phyloP scores from a whole-genome alignment of 2,329 filamentous ascomycete genomes.

The Colletotrichum tropicale region DNA sequence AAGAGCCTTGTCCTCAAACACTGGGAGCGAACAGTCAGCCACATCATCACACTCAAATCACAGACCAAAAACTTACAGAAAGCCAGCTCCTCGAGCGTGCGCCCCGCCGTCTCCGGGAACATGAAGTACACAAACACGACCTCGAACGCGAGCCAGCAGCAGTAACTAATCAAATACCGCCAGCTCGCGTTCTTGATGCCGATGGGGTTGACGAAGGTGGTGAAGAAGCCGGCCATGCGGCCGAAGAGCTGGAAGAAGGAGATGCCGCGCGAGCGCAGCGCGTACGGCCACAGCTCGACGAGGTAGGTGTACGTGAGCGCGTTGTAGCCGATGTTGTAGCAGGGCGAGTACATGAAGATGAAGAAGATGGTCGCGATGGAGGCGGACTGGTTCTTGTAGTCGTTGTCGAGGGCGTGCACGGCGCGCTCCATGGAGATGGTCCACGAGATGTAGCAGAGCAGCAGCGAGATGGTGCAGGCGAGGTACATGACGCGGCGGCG shows the following conservation, averaged over 20 bases:
- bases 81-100: slow-evolving; percentile 69
- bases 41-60: not conserved
- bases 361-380: slow-evolving; percentile 54
- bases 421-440: slow-evolving; percentile 50
- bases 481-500: slow-evolving; percentile 51
- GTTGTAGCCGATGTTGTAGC: slow-evolving; percentile 66
- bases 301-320: slow-evolving; percentile 66
- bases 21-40: slow-evolving; percentile 5
- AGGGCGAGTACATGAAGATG: slow-evolving; percentile 59
- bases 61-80: slow-evolving; percentile 10
- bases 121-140: slow-evolving; percentile 71
- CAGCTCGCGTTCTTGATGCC: slow-evolving; percentile 15
- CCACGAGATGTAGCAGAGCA: slow-evolving; percentile 56
- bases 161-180: slow-evolving; percentile 23
- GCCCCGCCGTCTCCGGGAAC: slow-evolving; percentile 79
- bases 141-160: slow-evolving; percentile 30
- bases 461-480: slow-evolving; percentile 43
- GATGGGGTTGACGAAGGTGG: slow-evolving; percentile 24
- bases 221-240: slow-evolving; percentile 20
- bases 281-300: slow-evolving; percentile 64
- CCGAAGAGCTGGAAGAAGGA: slow-evolving; percentile 40
- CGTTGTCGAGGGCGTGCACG: slow-evolving; percentile 29
- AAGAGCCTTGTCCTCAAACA: slow-evolving; percentile 34
- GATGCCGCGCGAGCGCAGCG: slow-evolving; percentile 58
- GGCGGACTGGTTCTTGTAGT: slow-evolving; percentile 32